A percentile compares a stretch with the other conserved stretches of the same genome.
phyloP scores from a whole-genome alignment of 2,329 filamentous ascomycete genomes.

The Phyllosticta capitalensis region DNA sequence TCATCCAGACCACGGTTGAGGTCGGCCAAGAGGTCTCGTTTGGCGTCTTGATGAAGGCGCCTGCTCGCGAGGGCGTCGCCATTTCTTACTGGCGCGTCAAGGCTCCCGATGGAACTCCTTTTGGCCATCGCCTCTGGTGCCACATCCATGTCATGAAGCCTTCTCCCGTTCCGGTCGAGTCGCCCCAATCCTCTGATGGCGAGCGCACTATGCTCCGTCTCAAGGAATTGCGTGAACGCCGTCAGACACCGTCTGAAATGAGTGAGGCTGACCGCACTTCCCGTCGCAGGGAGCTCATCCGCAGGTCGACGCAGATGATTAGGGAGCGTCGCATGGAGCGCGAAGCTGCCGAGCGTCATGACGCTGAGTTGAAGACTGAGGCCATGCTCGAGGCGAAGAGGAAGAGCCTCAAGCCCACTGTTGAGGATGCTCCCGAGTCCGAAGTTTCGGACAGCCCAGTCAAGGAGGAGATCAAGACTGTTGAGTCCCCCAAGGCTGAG shows the following conservation, averaged over 20 bases:
- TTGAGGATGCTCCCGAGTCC: conserved; percentile 7
- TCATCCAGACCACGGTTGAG: conserved; percentile 57
- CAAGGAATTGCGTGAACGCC: conserved; percentile 7
- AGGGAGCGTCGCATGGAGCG: not conserved
- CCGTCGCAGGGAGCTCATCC: not conserved
- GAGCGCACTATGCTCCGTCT: conserved; percentile 7
- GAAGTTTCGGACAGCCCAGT: not conserved
- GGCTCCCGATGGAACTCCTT: conserved; percentile 66
- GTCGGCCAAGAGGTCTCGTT: conserved; percentile 71
- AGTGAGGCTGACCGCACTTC: not conserved
- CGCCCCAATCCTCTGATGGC: conserved; percentile 5
- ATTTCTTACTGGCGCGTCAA: conserved; percentile 98
- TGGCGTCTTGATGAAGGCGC: conserved; percentile 75
- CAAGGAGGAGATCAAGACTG: conserved; percentile 3
- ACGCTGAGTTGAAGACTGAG: not conserved
- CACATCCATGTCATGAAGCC: conserved; percentile 58
- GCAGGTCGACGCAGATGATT: not conserved
- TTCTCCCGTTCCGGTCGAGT: conserved; percentile 1
- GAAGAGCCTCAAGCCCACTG: conserved; percentile 20
- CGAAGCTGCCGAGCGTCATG: conserved; percentile 7
- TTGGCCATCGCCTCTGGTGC: conserved; percentile 93
- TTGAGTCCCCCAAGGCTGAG: conserved; percentile 15
- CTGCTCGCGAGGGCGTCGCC: conserved; percentile 62
- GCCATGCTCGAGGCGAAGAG: conserved; percentile 7
- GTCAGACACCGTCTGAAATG: not conserved